Evolutionary conservation across 768 basidiomycete species (phyloP).

Genomic region (Brasilioporus rufonigricans): DNA sequence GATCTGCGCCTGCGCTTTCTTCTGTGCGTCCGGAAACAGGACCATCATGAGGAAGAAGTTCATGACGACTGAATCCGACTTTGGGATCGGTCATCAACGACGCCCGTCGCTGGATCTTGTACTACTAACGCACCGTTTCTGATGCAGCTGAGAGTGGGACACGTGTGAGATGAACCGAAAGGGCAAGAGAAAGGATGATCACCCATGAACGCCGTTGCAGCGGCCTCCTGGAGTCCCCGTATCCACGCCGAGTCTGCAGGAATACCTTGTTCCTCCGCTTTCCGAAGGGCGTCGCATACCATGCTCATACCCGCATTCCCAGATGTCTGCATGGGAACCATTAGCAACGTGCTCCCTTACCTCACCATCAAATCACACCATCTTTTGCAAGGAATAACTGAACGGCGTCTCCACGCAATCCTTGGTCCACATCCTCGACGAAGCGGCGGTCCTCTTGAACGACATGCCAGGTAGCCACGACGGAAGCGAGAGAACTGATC

Average conservation of each 20-base stretch:
- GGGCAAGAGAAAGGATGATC: background rate
- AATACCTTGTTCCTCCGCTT: background rate
- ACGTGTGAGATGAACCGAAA: background rate
- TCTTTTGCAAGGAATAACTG: constrained; percentile 4
- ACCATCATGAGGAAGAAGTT: constrained; percentile 11
- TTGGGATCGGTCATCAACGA: background rate
- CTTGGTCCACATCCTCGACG: constrained; percentile 1
- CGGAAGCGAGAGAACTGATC: constrained; percentile 3
- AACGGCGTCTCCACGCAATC: constrained; percentile 12
- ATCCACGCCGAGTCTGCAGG: constrained; percentile 4
- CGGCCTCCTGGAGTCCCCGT: constrained; percentile 8
- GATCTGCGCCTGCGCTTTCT: constrained; percentile 15
- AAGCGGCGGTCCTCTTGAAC: constrained; percentile 2
- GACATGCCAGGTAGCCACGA: constrained; percentile 16
- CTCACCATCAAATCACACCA: background rate
- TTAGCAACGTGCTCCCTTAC: background rate
- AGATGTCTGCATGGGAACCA: background rate
- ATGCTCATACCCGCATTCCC: constrained; percentile 3
- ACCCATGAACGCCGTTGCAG: constrained; percentile 15
- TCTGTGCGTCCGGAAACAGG: constrained; percentile 6
- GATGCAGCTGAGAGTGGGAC: constrained; percentile 3
- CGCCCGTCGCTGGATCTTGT: background rate
- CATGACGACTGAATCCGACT: constrained; percentile 23
- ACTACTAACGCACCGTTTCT: constrained; percentile 13
- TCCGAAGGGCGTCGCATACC: constrained; percentile 4